These are phyloP conservation scores for Rhodosporidiobolus sp. DNA, from an alignment of 768 basidiomycete species.

Conservation along the genomic window DNA sequence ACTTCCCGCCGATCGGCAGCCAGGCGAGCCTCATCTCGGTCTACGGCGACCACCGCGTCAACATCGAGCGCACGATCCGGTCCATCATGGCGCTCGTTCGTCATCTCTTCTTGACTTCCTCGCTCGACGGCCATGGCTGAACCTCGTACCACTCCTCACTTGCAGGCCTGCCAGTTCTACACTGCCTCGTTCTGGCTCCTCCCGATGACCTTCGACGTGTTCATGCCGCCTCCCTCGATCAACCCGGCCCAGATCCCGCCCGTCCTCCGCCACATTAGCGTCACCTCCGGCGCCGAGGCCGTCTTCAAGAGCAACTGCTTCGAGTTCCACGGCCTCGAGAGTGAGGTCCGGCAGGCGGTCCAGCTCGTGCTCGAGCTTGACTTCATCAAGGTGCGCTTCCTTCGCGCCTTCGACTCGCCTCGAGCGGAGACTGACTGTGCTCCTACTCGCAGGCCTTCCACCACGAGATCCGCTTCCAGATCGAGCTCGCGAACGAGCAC, in stretches of 20 bases:
- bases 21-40: constrained; percentile 90
- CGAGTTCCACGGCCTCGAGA: constrained; percentile 90
- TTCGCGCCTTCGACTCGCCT: no score
- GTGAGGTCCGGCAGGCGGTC: constrained; percentile 82
- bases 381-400: constrained; percentile 70
- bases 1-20: constrained; percentile 86
- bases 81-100: constrained; percentile 91
- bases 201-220: constrained; percentile 86
- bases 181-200: constrained; percentile 96
- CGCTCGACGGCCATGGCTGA: not conserved
- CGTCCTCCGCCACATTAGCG: constrained; percentile 79
- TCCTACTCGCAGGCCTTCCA: constrained; percentile 67
- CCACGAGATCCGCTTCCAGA: constrained; percentile 96
- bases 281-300: constrained; percentile 82
- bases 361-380: constrained; percentile 84
- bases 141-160: not conserved
- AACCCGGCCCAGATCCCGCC: constrained; percentile 78
- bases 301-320: constrained; percentile 98
- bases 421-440: not conserved
- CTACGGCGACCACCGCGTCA: constrained; percentile 87
- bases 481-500: constrained; percentile 95
- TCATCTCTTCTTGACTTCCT: constrained; percentile 34
- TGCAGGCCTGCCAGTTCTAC: constrained; percentile 87
- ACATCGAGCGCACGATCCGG: constrained; percentile 88
- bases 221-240: constrained; percentile 70